Conservation (phyloP, 352 stramenopile genomes). For the Pythium angustatum region DNA sequence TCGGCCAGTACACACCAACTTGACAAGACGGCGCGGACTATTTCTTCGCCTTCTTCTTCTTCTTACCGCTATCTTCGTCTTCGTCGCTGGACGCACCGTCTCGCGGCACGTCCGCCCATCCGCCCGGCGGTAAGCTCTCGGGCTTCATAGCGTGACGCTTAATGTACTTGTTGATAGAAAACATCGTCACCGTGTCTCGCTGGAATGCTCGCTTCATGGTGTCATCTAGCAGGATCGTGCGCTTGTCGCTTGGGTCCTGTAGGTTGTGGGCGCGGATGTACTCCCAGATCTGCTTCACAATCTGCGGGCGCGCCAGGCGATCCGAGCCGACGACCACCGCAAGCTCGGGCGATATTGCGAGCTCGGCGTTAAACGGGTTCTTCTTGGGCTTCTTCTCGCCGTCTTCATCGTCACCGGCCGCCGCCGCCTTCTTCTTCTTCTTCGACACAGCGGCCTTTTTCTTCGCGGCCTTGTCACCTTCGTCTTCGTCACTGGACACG, state of each 20-base stretch:
- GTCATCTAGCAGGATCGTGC: conserved; percentile 91
- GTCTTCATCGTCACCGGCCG: conserved; percentile 42
- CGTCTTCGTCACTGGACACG: conserved; percentile 81
- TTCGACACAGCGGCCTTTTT: conserved; percentile 52
- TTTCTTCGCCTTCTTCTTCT: conserved; percentile 31
- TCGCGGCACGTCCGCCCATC: conserved; percentile 71
- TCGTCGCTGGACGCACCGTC: conserved; percentile 82
- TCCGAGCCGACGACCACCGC: conserved; percentile 77
- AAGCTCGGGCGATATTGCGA: conserved; percentile 78
- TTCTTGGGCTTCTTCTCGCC: conserved; percentile 56
- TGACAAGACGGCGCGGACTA: not conserved
- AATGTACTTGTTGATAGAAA: conserved; percentile 90
- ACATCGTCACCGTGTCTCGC: conserved; percentile 86
- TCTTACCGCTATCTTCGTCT: conserved; percentile 45
- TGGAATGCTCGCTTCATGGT: conserved; percentile 83
- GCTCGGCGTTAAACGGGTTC: conserved; percentile 77
- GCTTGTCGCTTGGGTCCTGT: conserved; percentile 94
- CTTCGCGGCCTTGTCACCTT: conserved; percentile 54
- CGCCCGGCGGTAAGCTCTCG: conserved; percentile 57
- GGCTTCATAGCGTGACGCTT: conserved; percentile 83
- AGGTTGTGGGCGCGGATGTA: conserved; percentile 96
- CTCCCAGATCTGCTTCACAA: conserved; percentile 95
- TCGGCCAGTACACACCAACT: not conserved
- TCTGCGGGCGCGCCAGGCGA: conserved; percentile 86
- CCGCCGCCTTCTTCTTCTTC: conserved; percentile 56